Evolutionary conservation across 2,329 filamentous ascomycete genomes (phyloP), one percentile per base, ranked within the genome.

Genomic region (Knufia fluminis): DNA sequence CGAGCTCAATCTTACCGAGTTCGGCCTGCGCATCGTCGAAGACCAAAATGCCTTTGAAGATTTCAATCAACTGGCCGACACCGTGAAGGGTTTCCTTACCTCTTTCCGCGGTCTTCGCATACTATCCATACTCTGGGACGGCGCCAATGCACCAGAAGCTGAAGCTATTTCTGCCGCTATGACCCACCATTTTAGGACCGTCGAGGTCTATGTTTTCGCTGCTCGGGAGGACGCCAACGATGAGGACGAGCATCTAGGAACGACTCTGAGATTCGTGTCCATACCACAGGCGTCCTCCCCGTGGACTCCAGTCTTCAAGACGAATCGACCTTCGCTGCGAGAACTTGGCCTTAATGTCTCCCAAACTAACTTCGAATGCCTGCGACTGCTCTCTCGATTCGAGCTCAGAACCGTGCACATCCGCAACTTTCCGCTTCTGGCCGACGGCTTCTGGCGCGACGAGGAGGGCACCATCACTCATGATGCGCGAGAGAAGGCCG

Each of bases 391-490:
- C 4, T 46, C 44, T 3, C 28, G 23, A 46, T 46, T 36, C 31
- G 19, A 36, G 12, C 44, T 46, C 3, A 28, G 44, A 22, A 46
- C 44, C 22, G 32, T 24, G 3, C 44, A 46, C 44, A 46, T 46
- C 22, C 44, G 44, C 16, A 46, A 46, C 17, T 46, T 46, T 19
- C 44, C 44, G 22, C 44, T 31, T 2, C 2, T 46, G 17, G 35
- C 12, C 4, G 4, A 20, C 3, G 14, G 28, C 9, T 46, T 46
- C 32, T 46, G 44, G 44, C 44, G 44, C 3, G 32, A 36, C 22
- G 6, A 14, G 6, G 35, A 22, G 10, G 19, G 31, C 32, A 12
- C 8, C 22, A 31, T 46, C 4, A 36, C 44, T 6, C 17, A 8
- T n/a, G 32, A 17, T 14, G 32, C 32, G 19, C 10, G 36, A 10